A percentile compares a stretch with the other conserved stretches of the same genome.
These are phyloP conservation scores for Ustulina deusta DNA, from an alignment of 2,329 filamentous ascomycete genomes.

Conservation along the genomic window DNA sequence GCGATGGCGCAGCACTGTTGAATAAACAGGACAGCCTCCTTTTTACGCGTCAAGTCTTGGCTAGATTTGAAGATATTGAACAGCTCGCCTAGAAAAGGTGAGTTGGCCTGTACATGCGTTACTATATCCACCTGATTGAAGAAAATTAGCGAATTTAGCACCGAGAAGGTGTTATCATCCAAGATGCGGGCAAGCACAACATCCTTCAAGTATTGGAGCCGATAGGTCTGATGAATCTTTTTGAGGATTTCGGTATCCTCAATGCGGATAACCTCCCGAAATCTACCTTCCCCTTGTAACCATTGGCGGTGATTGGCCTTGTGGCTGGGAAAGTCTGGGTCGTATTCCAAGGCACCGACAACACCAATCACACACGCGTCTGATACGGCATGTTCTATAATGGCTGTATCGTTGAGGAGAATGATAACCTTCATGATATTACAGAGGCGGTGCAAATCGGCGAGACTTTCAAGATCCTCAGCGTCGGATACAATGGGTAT, in stretches of 20 bases:
- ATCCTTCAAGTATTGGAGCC: conserved; percentile 95
- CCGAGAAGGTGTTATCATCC: conserved; percentile 97
- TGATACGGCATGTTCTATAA: conserved; percentile 93
- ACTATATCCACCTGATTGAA: conserved; percentile 99
- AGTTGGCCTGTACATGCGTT: conserved; percentile 89
- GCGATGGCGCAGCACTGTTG: conserved; percentile 95
- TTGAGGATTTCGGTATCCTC: conserved; percentile 82
- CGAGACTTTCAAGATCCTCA: conserved; percentile 88
- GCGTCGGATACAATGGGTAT: conserved; percentile 88
- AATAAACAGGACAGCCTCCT: conserved; percentile 95
- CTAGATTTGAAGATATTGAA: conserved; percentile 84
- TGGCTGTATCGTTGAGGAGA: conserved; percentile 90
- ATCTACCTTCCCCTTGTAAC: conserved; percentile 86
- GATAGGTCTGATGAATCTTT: conserved; percentile 97
- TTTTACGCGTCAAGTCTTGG: conserved; percentile 79
- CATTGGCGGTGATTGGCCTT: conserved; percentile 98
- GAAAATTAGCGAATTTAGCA: conserved; percentile 97
- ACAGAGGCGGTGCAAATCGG: conserved; percentile 90
- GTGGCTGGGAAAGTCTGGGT: conserved; percentile 96
- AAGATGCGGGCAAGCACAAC: conserved; percentile 97
- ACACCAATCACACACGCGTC: conserved; percentile 92
- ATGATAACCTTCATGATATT: conserved; percentile 99
- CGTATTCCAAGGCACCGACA: conserved; percentile 95
- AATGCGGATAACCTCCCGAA: conserved; percentile 96
- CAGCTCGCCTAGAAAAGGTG: conserved; percentile 81